Conservation (phyloP, 148 eudicot species). For the Vaccinium myrtillus region DNA sequence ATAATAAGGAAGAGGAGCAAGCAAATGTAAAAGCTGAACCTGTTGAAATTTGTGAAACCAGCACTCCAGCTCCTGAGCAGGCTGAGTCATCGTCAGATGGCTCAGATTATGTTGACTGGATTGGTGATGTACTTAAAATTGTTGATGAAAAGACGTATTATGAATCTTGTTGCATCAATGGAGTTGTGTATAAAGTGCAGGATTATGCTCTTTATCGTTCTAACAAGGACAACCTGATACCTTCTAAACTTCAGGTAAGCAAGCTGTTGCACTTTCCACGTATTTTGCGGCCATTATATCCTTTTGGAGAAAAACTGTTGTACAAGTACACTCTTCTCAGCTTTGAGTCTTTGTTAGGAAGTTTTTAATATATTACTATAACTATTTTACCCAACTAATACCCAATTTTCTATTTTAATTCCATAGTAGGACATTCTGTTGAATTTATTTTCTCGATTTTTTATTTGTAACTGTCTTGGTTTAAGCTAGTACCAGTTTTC, state of each 20-base stretch:
- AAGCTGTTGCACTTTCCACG: conserved; percentile 1
- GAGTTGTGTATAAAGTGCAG: conserved; percentile 49
- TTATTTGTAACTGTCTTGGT: not conserved
- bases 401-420: too few species aligned
- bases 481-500: not conserved
- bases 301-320: not conserved
- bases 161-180: conserved; percentile 67
- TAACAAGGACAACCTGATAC: conserved; percentile 46
- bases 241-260: conserved; percentile 55
- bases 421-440: too few species aligned
- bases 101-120: conserved; percentile 62
- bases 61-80: conserved; percentile 25
- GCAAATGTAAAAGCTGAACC: conserved; percentile 31
- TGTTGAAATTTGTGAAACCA: conserved; percentile 29
- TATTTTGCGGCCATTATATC: not conserved
- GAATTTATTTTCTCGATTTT: not conserved
- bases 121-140: conserved; percentile 55
- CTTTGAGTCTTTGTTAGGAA: not conserved
- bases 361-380: too few species aligned
- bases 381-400: too few species aligned
- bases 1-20: conserved; percentile 25
- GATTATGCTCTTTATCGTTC: conserved; percentile 62
- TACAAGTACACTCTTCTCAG: not conserved
- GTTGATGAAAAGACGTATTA: conserved; percentile 63
- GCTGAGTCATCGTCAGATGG: conserved; percentile 38